Percentiles rank a stretch among this genome's conserved stretches.
Conservation (phyloP, 192 early-diverging fungal genomes). For the Endogone sp. region DNA sequence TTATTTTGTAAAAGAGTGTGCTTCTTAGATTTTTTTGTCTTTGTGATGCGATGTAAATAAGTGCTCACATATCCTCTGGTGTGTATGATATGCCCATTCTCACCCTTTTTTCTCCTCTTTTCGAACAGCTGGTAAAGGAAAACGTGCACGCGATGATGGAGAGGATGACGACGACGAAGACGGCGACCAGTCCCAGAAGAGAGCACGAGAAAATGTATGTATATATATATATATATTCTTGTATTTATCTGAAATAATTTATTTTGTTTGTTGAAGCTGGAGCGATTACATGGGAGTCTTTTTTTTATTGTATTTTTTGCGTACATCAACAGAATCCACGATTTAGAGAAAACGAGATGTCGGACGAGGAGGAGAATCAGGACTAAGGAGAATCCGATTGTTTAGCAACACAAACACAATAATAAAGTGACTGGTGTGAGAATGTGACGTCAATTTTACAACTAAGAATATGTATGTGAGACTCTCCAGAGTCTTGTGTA, state of each 20-base stretch:
- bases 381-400: neutral
- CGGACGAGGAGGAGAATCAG: conserved; percentile 29
- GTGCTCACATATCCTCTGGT: no score
- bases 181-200: conserved; percentile 3
- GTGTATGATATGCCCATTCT: no score
- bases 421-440: no score
- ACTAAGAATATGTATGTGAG: no score
- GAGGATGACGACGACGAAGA: conserved; percentile 40
- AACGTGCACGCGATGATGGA: conserved; percentile 32
- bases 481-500: no score
- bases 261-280: neutral
- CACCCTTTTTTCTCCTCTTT: neutral
- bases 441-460: no score
- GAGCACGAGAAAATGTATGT: conserved; percentile 23
- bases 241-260: conserved; percentile 4
- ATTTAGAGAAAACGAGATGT: conserved; percentile 39
- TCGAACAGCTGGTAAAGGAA: conserved; percentile 10
- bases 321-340: conserved; percentile 38
- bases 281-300: neutral
- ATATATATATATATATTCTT: conserved; percentile 11
- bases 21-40: no score
- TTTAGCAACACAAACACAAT: neutral
- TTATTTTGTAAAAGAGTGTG: no score
- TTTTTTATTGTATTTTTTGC: neutral
- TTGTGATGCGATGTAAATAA: no score